Base-by-base conservation (phyloP, 2,329 filamentous ascomycete species). In the Colletotrichum musicola region DNA sequence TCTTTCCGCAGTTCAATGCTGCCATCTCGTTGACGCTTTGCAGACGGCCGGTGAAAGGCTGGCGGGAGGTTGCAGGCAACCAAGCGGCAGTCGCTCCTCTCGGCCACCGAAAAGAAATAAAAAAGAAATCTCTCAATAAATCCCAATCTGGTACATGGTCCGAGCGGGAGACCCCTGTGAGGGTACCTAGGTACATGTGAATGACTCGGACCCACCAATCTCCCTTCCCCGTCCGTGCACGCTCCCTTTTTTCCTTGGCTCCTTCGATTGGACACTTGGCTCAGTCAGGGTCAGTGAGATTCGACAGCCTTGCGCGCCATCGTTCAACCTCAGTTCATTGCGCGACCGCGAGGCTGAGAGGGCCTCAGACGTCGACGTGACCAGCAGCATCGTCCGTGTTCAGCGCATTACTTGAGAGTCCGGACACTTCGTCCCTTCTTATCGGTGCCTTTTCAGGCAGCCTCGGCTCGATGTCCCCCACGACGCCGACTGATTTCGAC, bases 401-500 rank as follows among this genome's bases (percentile, higher is more conserved):
- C 44, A 56, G 25, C 44, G 51, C 61, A 68, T 59, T 55, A 54
- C 12, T 47, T n/a, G 7, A n/a, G 22, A n/a, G 22, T 54, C 30
- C 30, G 30, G 30, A 18, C 16, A 10, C 38, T 42, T 14, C 30
- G 25, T 44, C 49, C 9, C 40, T 4, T 12, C 7, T 49, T 10
- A 25, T 49, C 18, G n/a, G 20, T 35, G 60, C 25, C 16, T 49
- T n/a, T 18, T 27, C 35, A 22, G 62, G 62, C 62, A 54, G 35
- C 25, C 44, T 35, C 44, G 42, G 42, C 66, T 57, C 22, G n/a
- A 69, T 58, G 59, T 70, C 59, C 38, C 62, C 61, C 51, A 73
- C 55, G 47, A 72, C 59, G 14, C 68, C 67, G 47, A 72, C 64
- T 27, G 61, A 69, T 54, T 69, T 67, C 60, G 62, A 53, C 49